Base-by-base conservation (phyloP, 306 rosid genomes). In the Lagenaria siceraria region DNA sequence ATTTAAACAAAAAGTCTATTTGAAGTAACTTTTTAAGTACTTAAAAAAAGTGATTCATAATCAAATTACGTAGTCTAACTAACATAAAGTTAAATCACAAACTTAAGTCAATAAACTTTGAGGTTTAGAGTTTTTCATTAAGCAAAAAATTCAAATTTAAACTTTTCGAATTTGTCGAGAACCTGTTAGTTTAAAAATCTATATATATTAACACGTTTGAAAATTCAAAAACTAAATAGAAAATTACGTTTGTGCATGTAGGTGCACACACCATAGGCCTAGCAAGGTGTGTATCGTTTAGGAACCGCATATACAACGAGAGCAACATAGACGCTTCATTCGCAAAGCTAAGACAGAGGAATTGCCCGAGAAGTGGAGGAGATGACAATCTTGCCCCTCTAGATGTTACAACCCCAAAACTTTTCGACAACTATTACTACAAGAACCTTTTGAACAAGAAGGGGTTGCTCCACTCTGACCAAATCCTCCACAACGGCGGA, bases 231-330 rank as follows among this genome's bases (percentile, higher is more conserved):
- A 51, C 21, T 14, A 51, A 51, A 51, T 51, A 17, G 55, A 51
- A 46, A 46, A 46, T 46, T 1, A 17, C 7, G 3, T n/a, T n/a
- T 60, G n/a, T 14, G n/a, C 4, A 18, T 42, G n/a, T 40, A 82
- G 85, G 85, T n/a, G 85, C 76, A 2, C 86, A 85, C 78, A 85
- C 88, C 4, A 51, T 85, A 5, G 88, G 88, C 1, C 52, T 38
- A 21, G 82, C 84, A 4, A 77, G 59, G 35, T 85, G 88, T 61
- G 2, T 7, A 10, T 10, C 14, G 3, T 85, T 82, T 63, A 53
- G 43, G 10, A n/a, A 27, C 21, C 72, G 84, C 0, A 73, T 82
- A 29, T 80, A 82, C 76, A 82, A 74, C 9, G 88, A 85, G 25
- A 64, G 58, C 8, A 80, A 56, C 66, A 85, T 80, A 55, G 35